These are phyloP conservation scores for Amoebophrya sp. DNA, from an alignment of 169 alveolate genomes.

Conservation along the genomic window DNA sequence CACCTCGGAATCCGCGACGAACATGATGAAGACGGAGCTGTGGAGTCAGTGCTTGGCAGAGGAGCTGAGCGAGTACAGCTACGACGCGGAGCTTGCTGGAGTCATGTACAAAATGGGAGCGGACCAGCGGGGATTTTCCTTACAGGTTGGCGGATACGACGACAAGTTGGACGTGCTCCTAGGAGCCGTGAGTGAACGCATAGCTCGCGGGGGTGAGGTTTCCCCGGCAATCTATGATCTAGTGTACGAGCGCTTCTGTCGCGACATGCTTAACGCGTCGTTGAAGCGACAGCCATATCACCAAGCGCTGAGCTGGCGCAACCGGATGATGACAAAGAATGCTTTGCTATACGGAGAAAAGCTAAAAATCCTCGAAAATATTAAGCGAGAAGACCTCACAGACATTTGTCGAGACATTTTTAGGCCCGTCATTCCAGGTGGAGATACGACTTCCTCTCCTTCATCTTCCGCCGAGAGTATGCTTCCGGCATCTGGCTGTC, in stretches of 20 bases:
- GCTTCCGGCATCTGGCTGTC: too few species aligned
- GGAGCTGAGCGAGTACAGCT: conserved; percentile 24
- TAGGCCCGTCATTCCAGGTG: too few species aligned
- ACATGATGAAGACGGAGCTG: conserved; percentile 11
- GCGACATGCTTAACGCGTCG: not conserved
- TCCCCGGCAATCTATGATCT: not conserved
- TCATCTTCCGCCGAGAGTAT: too few species aligned
- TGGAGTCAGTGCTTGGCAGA: not conserved
- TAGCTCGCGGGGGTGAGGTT: not conserved
- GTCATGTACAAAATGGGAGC: conserved; percentile 1
- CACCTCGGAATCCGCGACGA: not conserved
- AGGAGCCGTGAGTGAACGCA: not conserved
- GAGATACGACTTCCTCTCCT: too few species aligned
- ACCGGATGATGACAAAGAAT: not conserved
- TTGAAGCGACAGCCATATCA: not conserved
- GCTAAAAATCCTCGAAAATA: not conserved
- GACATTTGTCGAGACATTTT: not conserved
- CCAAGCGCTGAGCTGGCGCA: not conserved
- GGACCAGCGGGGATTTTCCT: not conserved
- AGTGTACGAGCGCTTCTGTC: not conserved
- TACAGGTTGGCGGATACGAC: not conserved
- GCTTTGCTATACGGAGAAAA: not conserved
- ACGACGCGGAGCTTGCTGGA: conserved; percentile 23
- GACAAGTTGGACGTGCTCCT: conserved; percentile 13
- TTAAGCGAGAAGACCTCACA: not conserved